Percentiles rank a stretch among this genome's conserved stretches.
Conservation (phyloP, 2,329 filamentous ascomycete species). For the Ophiostoma perfectum region DNA sequence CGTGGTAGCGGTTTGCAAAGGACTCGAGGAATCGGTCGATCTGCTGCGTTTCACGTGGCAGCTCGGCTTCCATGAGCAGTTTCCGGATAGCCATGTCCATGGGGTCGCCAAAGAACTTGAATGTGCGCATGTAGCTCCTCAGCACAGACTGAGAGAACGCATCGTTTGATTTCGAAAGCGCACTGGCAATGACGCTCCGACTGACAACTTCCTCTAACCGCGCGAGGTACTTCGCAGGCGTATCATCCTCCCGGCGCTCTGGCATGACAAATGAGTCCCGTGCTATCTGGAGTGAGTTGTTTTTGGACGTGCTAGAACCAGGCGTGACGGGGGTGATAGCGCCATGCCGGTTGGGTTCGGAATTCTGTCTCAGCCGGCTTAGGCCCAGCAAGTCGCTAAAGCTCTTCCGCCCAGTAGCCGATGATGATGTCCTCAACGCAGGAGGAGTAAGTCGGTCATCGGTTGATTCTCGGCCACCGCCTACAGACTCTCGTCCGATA, state of each 20-base stretch:
- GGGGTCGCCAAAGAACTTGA: constrained; percentile 91
- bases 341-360: constrained; percentile 63
- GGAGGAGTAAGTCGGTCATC: constrained; percentile 65
- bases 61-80: constrained; percentile 89
- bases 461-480: constrained; percentile 59
- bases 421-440: constrained; percentile 71
- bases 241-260: constrained; percentile 78
- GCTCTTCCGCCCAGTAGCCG: constrained; percentile 77
- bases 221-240: constrained; percentile 80
- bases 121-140: constrained; percentile 90
- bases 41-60: constrained; percentile 96
- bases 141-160: constrained; percentile 76
- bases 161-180: constrained; percentile 81
- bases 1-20: constrained; percentile 94
- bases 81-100: constrained; percentile 98
- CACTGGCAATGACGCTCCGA: constrained; percentile 75
- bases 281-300: constrained; percentile 73
- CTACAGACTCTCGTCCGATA: constrained; percentile 64
- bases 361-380: constrained; percentile 72
- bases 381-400: constrained; percentile 84
- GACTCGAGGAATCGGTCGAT: constrained; percentile 91
- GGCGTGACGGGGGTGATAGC: constrained; percentile 66
- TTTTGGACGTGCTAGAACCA: constrained; percentile 65
- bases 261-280: constrained; percentile 68
- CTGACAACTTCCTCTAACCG: constrained; percentile 75